These are phyloP conservation scores for Fusarium agapanthi DNA, from an alignment of 2,329 filamentous ascomycete species.

Conservation along the genomic window DNA sequence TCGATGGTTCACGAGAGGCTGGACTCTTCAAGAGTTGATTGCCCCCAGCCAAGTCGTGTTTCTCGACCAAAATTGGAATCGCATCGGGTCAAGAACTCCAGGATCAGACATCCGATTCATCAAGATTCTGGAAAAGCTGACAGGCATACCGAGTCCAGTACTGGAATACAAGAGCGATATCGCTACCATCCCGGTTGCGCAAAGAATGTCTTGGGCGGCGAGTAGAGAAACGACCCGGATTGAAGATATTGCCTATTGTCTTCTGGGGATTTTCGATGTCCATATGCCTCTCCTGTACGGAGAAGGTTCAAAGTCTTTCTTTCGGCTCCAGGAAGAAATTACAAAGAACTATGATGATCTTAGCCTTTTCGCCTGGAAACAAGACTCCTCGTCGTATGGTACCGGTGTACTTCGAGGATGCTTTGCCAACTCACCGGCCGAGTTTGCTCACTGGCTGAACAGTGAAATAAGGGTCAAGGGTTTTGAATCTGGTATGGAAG, in stretches of 20 bases:
- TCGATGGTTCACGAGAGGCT: background rate
- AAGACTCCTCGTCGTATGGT: background rate
- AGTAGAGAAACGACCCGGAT: accelerated
- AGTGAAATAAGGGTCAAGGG: accelerated
- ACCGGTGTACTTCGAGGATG: background rate
- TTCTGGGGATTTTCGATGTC: background rate
- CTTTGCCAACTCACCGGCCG: background rate
- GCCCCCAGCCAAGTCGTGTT: background rate
- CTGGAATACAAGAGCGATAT: background rate
- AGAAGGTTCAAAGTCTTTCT: background rate
- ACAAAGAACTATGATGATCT: accelerated
- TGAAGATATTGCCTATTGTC: background rate
- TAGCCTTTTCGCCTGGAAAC: background rate
- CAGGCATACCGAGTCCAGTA: background rate
- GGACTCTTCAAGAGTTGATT: background rate
- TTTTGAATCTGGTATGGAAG: background rate
- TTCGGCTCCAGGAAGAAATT: background rate
- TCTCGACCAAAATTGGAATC: background rate
- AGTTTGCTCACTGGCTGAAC: background rate
- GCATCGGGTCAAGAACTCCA: background rate
- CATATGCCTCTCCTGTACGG: background rate
- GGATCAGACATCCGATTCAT: accelerated
- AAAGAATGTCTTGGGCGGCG: background rate
- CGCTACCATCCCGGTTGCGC: background rate
- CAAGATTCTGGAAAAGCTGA: background rate